Evolutionary conservation across 202 grass and related monocot species (phyloP).

Genomic region (Dendrocalamus latiflorus): DNA sequence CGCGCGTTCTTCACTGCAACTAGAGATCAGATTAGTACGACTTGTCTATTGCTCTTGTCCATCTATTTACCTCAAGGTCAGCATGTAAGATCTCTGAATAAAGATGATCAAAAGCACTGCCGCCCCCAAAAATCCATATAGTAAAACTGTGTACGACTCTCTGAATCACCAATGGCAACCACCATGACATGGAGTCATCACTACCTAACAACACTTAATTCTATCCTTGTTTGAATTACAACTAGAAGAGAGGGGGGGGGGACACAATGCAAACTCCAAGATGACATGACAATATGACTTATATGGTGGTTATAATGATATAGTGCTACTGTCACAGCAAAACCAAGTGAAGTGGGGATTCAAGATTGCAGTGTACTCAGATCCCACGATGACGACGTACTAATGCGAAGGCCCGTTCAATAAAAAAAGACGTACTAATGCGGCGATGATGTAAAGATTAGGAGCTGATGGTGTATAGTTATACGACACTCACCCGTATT

Average conservation of each 20-base stretch:
- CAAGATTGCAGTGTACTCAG: not conserved
- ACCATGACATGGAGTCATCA: not conserved
- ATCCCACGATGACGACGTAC: slow-evolving; percentile 20
- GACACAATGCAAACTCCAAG: not conserved
- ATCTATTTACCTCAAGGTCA: not conserved
- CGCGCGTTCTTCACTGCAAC: not conserved
- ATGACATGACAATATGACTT: not conserved
- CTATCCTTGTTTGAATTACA: not conserved
- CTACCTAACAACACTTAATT: slow-evolving; percentile 9
- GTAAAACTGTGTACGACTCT: not conserved
- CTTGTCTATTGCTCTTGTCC: not conserved
- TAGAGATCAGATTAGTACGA: not conserved
- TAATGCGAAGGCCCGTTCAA: not conserved
- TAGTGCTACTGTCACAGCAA: not conserved
- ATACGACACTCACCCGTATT: slow-evolving; percentile 49
- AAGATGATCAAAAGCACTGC: not conserved
- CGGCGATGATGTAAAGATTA: not conserved
- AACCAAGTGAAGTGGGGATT: not conserved
- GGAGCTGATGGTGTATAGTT: not conserved
- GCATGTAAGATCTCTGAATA: not conserved
- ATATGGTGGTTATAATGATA: not conserved
- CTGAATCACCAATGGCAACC: not conserved
- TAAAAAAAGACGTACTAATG: not conserved
- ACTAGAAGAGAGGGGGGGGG: not conserved
- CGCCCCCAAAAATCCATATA: not conserved